A percentile compares a stretch with the other conserved stretches of the same genome.
Evolutionary conservation across 768 basidiomycete species (phyloP).

Genomic region (Lactarius evosmus): DNA sequence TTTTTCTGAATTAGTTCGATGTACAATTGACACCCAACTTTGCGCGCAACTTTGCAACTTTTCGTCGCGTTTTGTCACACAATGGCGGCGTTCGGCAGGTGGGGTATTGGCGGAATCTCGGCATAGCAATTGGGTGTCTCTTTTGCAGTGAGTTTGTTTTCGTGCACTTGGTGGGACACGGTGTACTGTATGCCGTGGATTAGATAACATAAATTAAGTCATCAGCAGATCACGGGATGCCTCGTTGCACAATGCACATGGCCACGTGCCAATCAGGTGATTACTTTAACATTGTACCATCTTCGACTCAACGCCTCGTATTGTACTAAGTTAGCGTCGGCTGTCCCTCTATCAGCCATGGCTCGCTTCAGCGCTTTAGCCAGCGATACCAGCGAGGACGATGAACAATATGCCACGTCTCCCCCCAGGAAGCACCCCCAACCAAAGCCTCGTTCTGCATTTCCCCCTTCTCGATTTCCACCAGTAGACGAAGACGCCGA

Average conservation of each 20-base stretch:
- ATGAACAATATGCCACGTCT: slow-evolving; percentile 12
- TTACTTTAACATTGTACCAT: neutral
- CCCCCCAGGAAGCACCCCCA: slow-evolving; percentile 10
- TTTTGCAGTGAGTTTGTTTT: too few species aligned
- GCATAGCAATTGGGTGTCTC: too few species aligned
- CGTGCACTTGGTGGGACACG: too few species aligned
- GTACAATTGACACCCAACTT: too few species aligned
- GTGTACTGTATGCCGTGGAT: too few species aligned
- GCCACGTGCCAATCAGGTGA: slow-evolving; percentile 10
- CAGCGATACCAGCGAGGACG: slow-evolving; percentile 28
- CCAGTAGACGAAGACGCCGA: slow-evolving; percentile 18
- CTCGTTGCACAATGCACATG: neutral
- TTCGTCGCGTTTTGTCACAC: too few species aligned
- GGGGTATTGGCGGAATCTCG: too few species aligned
- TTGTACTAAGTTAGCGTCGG: too few species aligned
- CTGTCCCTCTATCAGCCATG: slow-evolving; percentile 16
- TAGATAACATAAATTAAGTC: neutral
- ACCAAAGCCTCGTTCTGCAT: slow-evolving; percentile 4
- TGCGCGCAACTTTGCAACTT: too few species aligned
- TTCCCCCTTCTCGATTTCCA: slow-evolving; percentile 5
- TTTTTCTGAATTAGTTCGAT: too few species aligned
- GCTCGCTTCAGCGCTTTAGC: slow-evolving; percentile 28
- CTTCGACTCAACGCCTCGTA: neutral
- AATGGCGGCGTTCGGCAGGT: too few species aligned
- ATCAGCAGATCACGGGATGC: neutral